Base-by-base conservation (phyloP, 2,329 filamentous ascomycete genomes). In the Stagonosporopsis cucurbitacearum region DNA sequence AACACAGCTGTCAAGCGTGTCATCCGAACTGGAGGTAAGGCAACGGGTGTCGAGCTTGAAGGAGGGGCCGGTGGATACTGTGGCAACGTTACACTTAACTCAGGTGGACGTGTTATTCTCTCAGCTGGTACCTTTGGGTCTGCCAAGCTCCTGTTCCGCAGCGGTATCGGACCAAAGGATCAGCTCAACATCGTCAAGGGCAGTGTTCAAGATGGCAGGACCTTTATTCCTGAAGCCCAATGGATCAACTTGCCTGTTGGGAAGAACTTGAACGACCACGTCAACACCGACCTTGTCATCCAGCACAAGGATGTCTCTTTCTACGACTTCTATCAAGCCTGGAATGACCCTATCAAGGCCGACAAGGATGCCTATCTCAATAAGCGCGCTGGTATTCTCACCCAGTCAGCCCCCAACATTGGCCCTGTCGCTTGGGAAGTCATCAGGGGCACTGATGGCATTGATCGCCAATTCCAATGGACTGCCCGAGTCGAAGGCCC, bases 51-150 rank as follows among this genome's bases (percentile, higher is more conserved):
- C n/a, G 85, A 90, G 67, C 81, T 90, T n/a, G 82, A 87, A 66
- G 83, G 81, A 19, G 86, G 86, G 30, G 80, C 85, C 65, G 83
- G 81, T 41, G 87, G 87, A 8, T 82, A 83, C 60, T 79, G 78
- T 23, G 86, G 87, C 4, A 82, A 82, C 8, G 80, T 90, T 60
- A 86, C 85, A 6, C 75, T 90, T 53, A 86, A 86, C 20, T 66
- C 80, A 4, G 73, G 76, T 33, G 88, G 89, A 9, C 84, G 87
- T 47, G 87, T 91, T 40, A 83, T 91, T 62, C 77, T 91, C 28
- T 84, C 88, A 17, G 84, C 87, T 1, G 89, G 89, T 43, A 79
- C 88, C 1, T 89, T 91, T 59, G 87, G 87, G n/a, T 86, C 86
- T 2, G 80, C 87, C 13, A 89, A 89, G 74, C 78, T 92, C 43